These are phyloP conservation scores for Calonectria pauciramosa DNA, from an alignment of 2,329 filamentous ascomycete species.

Conservation along the genomic window DNA sequence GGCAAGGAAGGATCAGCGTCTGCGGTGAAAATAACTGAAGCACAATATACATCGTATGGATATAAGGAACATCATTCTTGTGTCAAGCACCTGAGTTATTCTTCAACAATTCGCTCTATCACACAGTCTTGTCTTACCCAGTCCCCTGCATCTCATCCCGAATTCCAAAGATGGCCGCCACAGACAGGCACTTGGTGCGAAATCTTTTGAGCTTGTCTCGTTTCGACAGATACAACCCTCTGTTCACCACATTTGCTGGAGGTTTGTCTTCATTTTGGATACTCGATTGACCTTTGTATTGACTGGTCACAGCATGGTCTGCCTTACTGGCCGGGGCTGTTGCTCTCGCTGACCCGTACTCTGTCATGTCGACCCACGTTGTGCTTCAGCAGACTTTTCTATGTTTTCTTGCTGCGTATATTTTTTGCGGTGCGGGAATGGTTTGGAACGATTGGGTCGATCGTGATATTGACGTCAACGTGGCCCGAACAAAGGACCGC, in stretches of 20 bases:
- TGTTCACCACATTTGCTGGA: background rate
- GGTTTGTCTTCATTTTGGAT: background rate
- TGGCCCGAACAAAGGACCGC: background rate
- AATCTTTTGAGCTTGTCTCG: background rate
- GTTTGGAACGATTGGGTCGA: slow-evolving; percentile 4
- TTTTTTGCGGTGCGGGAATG: background rate
- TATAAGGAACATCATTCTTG: background rate
- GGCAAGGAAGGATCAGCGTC: background rate
- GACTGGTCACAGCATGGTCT: background rate
- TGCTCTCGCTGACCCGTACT: background rate
- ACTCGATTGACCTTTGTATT: background rate
- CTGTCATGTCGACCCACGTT: background rate
- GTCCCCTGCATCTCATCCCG: no score
- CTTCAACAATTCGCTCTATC: background rate
- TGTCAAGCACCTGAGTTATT: background rate
- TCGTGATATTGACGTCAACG: background rate
- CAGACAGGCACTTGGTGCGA: background rate
- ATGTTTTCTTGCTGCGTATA: background rate
- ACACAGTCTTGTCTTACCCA: background rate
- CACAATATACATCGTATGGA: background rate
- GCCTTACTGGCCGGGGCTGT: background rate
- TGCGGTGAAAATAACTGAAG: background rate
- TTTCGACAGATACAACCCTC: background rate
- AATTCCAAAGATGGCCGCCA: no score
- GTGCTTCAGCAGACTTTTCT: background rate